Conservation (phyloP, 345 rosid species). For the Iberis pinnata region DNA sequence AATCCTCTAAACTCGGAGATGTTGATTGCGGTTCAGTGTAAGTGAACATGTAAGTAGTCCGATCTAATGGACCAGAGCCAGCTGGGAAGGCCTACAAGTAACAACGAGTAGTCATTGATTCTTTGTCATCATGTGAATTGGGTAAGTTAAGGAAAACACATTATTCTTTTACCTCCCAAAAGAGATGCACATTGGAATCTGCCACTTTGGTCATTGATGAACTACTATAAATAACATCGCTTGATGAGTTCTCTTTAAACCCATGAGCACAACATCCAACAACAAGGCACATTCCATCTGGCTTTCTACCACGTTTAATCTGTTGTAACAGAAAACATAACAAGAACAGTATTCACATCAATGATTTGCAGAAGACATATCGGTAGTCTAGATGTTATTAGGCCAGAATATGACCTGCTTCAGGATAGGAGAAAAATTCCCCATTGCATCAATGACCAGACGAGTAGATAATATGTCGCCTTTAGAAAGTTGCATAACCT, state of each 20-base stretch:
- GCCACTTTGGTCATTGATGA: slow-evolving; percentile 60
- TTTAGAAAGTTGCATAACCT: slow-evolving; percentile 66
- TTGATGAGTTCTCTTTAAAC: slow-evolving; percentile 54
- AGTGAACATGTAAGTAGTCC: slow-evolving; percentile 96
- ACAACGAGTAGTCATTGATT: slow-evolving; percentile 1
- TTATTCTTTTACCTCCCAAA: slow-evolving; percentile 73
- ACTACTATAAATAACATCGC: slow-evolving; percentile 88
- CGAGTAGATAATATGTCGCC: slow-evolving; percentile 57
- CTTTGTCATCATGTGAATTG: not conserved
- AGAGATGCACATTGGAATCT: slow-evolving; percentile 61
- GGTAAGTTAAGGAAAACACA: not conserved
- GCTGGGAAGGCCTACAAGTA: slow-evolving; percentile 82
- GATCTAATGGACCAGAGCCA: slow-evolving; percentile 83
- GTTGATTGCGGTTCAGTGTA: slow-evolving; percentile 73
- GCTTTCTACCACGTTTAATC: slow-evolving; percentile 78
- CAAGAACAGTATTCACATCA: slow-evolving; percentile 5
- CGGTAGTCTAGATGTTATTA: not conserved
- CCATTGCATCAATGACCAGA: slow-evolving; percentile 86
- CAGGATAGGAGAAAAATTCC: slow-evolving; percentile 86
- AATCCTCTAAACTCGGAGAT: slow-evolving; percentile 71
- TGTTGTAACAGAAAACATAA: slow-evolving; percentile 26
- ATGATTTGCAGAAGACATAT: not conserved
- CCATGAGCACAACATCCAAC: slow-evolving; percentile 96
- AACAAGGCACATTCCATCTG: slow-evolving; percentile 95
- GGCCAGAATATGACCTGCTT: slow-evolving; percentile 54